Evolutionary conservation across 768 basidiomycete species (phyloP).

Genomic region (Trametes cubensis): DNA sequence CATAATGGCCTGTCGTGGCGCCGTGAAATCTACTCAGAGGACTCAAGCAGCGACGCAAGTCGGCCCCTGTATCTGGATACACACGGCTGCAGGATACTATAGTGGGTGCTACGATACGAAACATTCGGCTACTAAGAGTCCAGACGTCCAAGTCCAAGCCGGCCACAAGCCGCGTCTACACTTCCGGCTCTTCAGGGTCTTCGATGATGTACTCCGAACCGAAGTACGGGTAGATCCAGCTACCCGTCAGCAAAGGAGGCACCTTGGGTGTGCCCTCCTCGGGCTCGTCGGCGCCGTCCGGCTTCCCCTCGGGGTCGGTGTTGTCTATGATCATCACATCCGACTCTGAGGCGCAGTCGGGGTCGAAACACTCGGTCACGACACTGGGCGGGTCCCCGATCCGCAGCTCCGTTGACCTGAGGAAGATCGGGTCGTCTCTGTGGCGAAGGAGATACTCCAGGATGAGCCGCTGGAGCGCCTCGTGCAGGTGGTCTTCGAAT

Average conservation of each 20-base stretch:
- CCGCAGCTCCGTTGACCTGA: not conserved
- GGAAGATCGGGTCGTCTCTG: constrained; percentile 5
- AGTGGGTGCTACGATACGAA: no score
- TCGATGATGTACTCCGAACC: not conserved
- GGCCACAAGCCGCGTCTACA: no score
- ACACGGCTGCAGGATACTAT: no score
- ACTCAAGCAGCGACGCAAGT: no score
- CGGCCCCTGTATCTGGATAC: no score
- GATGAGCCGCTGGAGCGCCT: constrained; percentile 19
- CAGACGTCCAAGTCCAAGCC: no score
- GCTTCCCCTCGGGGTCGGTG: no score
- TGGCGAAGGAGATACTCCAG: constrained; percentile 18
- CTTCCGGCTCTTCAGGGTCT: not conserved
- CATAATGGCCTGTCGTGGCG: no score
- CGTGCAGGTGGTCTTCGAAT: constrained; percentile 20
- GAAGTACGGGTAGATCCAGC: not conserved
- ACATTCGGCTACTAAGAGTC: no score
- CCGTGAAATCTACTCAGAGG: no score
- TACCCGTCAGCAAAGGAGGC: not conserved
- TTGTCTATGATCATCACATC: no score
- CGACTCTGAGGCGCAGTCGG: no score
- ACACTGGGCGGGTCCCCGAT: not conserved
- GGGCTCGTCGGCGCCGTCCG: not conserved
- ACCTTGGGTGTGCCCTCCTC: not conserved
- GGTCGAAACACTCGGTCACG: not conserved